Evolutionary conservation across 106 monocot genomes (phyloP), one percentile per base, ranked within the genome.

Genomic region (Phalaenopsis aphrodite): DNA sequence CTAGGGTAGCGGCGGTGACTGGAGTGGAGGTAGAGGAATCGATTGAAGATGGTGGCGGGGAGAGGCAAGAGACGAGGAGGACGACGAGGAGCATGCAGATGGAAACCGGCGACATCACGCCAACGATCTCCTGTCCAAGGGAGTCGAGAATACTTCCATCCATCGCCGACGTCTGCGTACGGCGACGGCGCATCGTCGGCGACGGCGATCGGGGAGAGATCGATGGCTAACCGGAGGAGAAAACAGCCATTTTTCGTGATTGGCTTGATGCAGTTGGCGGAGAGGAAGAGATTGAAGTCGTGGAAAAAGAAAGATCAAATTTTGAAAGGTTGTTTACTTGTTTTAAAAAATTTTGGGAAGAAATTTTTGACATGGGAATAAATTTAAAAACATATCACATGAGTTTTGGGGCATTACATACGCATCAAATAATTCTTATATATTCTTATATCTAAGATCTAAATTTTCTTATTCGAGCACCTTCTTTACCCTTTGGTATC

Each of bases 41-140:
- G 37, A 79, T 7, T n/a, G 85, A 45, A 39, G 58, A 12, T 42
- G 85, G 48, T 72, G 82, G 46, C 43, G 86, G 78, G 41, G 89
- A 55, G 82, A 83, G 76, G 72, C 80, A 23, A 68, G 85, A 74
- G 84, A 85, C 38, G 82, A 88, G 84, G 88, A 87, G 76, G 90
- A 89, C 84, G 72, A 86, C 83, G 78, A 93, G 79, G 79, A 88
- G 84, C 87, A 92, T 92, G 67, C 82, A 84, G 76, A 90, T 88
- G 56, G 92, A 89, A 64, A 88, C 89, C 8, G 92, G 91, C 24
- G 89, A 87, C 82, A 93, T 90, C 15, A 90, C 92, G 41, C 86
- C 86, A 76, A 90, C 41, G 83, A 93, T 84, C 82, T 93, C 92
- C 7, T 69, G 76, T 23, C 89, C 89, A 5, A 89, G 80, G 58